Evolutionary conservation across 441 rosid genomes (phyloP).

Genomic region (Arabidopsis lyrata): DNA sequence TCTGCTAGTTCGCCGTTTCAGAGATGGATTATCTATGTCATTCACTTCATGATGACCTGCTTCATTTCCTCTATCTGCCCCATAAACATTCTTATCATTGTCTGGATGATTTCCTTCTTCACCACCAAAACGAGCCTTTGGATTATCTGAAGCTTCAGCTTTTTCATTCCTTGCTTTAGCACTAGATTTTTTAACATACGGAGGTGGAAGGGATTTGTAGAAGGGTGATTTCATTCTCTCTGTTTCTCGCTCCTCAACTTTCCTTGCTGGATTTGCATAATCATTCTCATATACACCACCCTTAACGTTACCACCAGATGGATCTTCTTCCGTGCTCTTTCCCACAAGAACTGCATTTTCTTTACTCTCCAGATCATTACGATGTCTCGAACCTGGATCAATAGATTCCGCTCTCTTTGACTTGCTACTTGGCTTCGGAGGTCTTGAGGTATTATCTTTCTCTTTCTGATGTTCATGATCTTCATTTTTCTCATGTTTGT

Average conservation of each 20-base stretch:
- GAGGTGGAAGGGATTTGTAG: conserved; percentile 76
- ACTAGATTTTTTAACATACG: conserved; percentile 79
- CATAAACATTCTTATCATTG: conserved; percentile 44
- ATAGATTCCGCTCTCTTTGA: conserved; percentile 50
- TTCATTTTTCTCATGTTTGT: conserved; percentile 44
- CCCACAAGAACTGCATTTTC: conserved; percentile 53
- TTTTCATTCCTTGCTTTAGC: conserved; percentile 55
- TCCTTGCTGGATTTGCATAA: conserved; percentile 39
- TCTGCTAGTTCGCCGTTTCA: conserved; percentile 65
- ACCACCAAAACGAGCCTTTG: conserved; percentile 42
- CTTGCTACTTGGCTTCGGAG: conserved; percentile 56
- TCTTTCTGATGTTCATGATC: conserved; percentile 49
- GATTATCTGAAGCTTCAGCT: conserved; percentile 49
- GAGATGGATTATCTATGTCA: conserved; percentile 49
- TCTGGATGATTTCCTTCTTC: conserved; percentile 49
- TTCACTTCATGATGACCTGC: conserved; percentile 42
- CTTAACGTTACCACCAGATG: conserved; percentile 38
- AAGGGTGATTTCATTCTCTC: conserved; percentile 49
- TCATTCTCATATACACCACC: conserved; percentile 38
- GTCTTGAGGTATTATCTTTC: conserved; percentile 53
- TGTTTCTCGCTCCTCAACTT: conserved; percentile 43
- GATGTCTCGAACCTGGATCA: conserved; percentile 44
- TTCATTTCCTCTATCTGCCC: conserved; percentile 38
- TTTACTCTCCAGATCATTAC: conserved; percentile 51
- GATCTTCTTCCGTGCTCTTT: conserved; percentile 46